Evolutionary conservation across 495 filamentous ascomycete species (phyloP).

Genomic region (Trichoderma gamsii): DNA sequence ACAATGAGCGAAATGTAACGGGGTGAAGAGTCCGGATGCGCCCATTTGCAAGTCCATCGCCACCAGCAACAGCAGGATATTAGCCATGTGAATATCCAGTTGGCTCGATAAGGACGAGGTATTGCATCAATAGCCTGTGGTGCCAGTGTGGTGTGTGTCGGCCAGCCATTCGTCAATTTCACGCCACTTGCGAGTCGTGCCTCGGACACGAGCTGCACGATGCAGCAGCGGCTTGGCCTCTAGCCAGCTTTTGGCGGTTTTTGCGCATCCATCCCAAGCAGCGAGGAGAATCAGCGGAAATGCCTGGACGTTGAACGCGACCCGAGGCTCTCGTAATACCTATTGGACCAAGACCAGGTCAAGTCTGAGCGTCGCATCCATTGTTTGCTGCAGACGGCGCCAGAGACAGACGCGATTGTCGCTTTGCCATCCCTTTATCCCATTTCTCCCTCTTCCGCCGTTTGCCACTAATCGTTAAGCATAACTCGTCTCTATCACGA

Average conservation of each 20-base stretch:
- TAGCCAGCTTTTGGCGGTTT: not conserved
- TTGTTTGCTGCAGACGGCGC: too few species aligned
- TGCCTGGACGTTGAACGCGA: too few species aligned
- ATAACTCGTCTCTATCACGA: not conserved
- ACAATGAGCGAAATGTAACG: not conserved
- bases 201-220: not conserved
- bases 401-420: too few species aligned
- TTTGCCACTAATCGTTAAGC: too few species aligned
- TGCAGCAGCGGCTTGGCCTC: not conserved
- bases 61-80: slow-evolving; percentile 1
- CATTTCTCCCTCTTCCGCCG: too few species aligned
- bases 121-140: slow-evolving; percentile 6
- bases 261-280: too few species aligned
- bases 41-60: not conserved
- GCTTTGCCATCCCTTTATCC: too few species aligned
- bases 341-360: too few species aligned
- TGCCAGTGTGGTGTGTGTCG: slow-evolving; percentile 6
- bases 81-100: slow-evolving; percentile 5
- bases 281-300: too few species aligned
- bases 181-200: slow-evolving; percentile 9
- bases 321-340: too few species aligned
- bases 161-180: slow-evolving; percentile 1
- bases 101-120: not conserved
- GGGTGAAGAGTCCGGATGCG: not conserved
- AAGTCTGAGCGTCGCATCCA: too few species aligned